Evolutionary conservation across 192 early-diverging fungal genomes (phyloP), one percentile per base, ranked within the genome.

Genomic region (Pilobolus umbonatus): DNA sequence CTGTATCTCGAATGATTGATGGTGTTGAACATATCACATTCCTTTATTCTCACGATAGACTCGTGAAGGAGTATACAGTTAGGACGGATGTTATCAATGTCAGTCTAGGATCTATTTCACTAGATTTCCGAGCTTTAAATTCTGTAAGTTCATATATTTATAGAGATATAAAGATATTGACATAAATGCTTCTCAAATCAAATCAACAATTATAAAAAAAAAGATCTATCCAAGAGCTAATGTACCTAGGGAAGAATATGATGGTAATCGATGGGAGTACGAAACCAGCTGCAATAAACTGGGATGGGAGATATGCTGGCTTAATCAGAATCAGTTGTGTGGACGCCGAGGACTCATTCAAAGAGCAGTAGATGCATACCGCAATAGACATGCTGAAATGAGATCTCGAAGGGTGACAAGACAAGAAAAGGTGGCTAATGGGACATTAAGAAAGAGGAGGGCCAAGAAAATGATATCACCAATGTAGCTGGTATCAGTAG

Each of bases 231-330:
- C 87, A 8, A 71, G 84, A 10, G 89, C 89, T 8, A 74, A 80
- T 62, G 75, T 78, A 17, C 36, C 62, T 12, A 28, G 60, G 7
- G 31, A 65, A 11, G 45, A 66, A 9, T 87, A 91, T 49, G 66
- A 67, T 3, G 89, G 89, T n/a, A 88, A 89, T 59, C 78, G 89
- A 6, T 91, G 85, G 83, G 64, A 75, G 5, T 92, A 92, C 60
- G 89, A 92, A 58, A 88, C 80, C 1, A 74, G 79, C 36, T 88
- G 87, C 62, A 92, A 92, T 57, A 59, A 52, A 19, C 62, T 88
- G 14, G 88, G 88, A 4, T 92, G 89, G 89, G 73, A 82, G 34
- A 74, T 92, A 25, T 75, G 80, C 19, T 84, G 73, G 57, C 70
- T 88, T 8, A 92, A 89, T 59, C 70, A 70, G 42, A 76, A 82